phyloP scores from a whole-genome alignment of 352 stramenopile genomes.

The Pythium volutum region DNA sequence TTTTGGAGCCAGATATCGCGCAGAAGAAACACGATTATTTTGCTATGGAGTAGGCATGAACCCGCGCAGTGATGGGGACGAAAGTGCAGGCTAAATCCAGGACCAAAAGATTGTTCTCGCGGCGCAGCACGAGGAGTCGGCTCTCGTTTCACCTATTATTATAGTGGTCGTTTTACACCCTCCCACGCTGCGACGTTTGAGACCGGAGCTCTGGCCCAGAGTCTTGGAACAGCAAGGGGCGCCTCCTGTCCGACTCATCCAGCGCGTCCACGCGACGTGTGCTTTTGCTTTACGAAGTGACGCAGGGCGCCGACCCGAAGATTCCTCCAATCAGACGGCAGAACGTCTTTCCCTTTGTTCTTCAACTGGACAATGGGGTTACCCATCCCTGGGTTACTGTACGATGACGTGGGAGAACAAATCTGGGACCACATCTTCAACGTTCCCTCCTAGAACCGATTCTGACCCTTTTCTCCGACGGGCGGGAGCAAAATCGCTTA shows the following conservation, averaged over 20 bases:
- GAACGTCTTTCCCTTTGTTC: slow-evolving; percentile 13
- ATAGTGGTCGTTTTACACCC: background rate
- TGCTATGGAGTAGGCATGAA: no score
- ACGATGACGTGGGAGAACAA: slow-evolving; percentile 16
- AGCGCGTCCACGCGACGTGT: slow-evolving; percentile 4
- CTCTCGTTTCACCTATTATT: no score
- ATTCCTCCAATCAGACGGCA: slow-evolving; percentile 23
- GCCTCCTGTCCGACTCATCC: slow-evolving; percentile 1
- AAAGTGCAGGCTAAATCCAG: background rate
- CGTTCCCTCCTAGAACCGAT: slow-evolving; percentile 21
- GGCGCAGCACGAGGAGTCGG: background rate
- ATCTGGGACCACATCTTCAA: slow-evolving; percentile 25
- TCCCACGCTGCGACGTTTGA: background rate
- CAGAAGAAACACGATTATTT: no score
- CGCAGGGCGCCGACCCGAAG: slow-evolving; percentile 5
- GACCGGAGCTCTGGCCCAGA: no score
- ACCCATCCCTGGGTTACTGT: slow-evolving; percentile 1
- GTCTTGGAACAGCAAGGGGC: no score
- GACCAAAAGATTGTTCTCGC: background rate
- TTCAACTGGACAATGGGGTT: slow-evolving; percentile 3
- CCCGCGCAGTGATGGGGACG: background rate
- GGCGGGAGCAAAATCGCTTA: background rate
- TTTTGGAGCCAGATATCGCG: background rate
- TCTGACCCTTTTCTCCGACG: slow-evolving; percentile 11
- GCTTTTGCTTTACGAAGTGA: slow-evolving; percentile 3